Evolutionary conservation across 176 grass and related monocot genomes (phyloP).

Genomic region (Lolium multiflorum): DNA sequence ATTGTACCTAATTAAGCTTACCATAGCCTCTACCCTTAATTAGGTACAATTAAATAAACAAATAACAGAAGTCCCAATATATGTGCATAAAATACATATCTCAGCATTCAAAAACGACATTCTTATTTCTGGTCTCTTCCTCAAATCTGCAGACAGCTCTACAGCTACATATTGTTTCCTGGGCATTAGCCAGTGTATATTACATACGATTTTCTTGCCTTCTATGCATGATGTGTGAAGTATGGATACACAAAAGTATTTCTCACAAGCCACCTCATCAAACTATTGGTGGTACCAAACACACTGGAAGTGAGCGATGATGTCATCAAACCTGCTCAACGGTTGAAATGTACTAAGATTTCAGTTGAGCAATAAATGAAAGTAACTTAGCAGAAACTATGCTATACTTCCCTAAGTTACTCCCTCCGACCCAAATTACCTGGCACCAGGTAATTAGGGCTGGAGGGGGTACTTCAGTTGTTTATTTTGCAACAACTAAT

Average conservation of each 20-base stretch:
- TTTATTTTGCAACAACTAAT: neutral
- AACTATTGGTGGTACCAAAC: constrained; percentile 41
- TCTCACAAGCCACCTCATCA: constrained; percentile 25
- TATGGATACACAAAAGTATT: constrained; percentile 56
- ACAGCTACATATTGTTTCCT: constrained; percentile 48
- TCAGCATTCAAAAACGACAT: constrained; percentile 11
- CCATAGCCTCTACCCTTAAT: too few relatives aligned
- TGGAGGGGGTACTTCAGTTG: neutral
- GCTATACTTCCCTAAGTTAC: neutral
- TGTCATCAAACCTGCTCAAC: constrained; percentile 44
- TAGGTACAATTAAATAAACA: too few relatives aligned
- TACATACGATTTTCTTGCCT: constrained; percentile 56
- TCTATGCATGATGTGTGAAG: constrained; percentile 60
- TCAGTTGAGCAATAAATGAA: constrained; percentile 19
- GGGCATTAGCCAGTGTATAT: constrained; percentile 41
- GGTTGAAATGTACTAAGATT: constrained; percentile 18
- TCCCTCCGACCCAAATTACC: too few relatives aligned
- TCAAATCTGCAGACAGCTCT: constrained; percentile 49
- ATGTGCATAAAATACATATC: constrained; percentile 45
- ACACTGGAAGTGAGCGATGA: neutral
- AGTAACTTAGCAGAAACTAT: constrained; percentile 25
- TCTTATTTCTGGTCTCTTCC: constrained; percentile 36
- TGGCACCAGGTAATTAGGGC: too few relatives aligned
- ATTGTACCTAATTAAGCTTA: neutral
- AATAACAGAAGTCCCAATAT: constrained; percentile 4